Evolutionary conservation across 2,329 filamentous ascomycete genomes (phyloP), one percentile per base, ranked within the genome.

Genomic region (Penicillium rolfsii): DNA sequence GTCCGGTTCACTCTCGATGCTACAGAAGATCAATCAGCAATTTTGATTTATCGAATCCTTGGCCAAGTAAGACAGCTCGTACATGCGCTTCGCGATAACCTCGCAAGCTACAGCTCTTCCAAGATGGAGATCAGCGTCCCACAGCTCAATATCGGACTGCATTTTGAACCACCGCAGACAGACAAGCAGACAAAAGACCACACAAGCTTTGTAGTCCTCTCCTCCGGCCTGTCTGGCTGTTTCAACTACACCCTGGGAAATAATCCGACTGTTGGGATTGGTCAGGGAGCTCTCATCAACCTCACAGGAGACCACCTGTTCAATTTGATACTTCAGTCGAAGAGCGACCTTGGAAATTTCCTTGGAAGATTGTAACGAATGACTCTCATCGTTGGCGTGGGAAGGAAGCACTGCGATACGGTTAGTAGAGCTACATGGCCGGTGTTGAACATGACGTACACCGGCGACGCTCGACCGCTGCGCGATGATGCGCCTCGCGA

Each of bases 291-390:
- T 83, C 72, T 91, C 87, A 60, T 95, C 89, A 41, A 99, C 83
- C 76, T 99, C 95, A 80, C 91, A 97, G 1, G 94, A 91, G 28
- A 99, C 86, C 58, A 93, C 89, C 74, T 93, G 86, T 77, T 97
- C 93, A 70, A 99, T 88, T 68, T 97, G 87, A 74, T 96, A 92
- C 70, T 94, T 96, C 65, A 99, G 83, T 59, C 93, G 91, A 16
- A 99, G 85, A 28, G 93, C 94, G 58, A 96, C 84, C 74, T 93
- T 93, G 63, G 94, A 97, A 63, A 97, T 93, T 70, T 95, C 89
- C 61, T 85, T 82, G 12, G 93, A 83, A 1, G 91, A 86, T 38
- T 94, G 87, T 30, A 90, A 87, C 11, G 91, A 88, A 45, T 87
- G 66, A 24, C 74, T 61, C 45, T 77, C 66, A 36, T 82, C 80